phyloP scores from a whole-genome alignment of 31 red algal genomes.

The Odonthalia washingtoniensis region DNA sequence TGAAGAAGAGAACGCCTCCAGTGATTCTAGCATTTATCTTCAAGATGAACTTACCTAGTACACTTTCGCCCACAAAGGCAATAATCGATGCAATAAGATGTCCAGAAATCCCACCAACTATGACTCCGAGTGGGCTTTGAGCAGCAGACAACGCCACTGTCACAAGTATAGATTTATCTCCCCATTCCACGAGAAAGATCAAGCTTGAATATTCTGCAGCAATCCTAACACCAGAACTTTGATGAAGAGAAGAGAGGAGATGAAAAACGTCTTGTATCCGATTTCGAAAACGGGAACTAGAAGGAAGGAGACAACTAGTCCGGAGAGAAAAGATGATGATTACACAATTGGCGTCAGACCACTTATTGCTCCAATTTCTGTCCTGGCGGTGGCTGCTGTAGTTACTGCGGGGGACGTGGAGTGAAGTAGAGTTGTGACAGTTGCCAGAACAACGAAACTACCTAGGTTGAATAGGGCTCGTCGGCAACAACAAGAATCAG shows the following conservation, averaged over 20 bases:
- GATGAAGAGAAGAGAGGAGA: conserved; percentile 85
- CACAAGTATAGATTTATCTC: conserved; percentile 93
- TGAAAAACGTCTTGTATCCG: conserved; percentile 98
- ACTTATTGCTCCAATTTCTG: not conserved
- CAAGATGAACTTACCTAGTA: conserved; percentile 83
- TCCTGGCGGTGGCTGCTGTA: not conserved
- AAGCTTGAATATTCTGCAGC: conserved; percentile 74
- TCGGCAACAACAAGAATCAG: too few relatives aligned
- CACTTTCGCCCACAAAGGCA: conserved; percentile 84
- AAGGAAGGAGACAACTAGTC: conserved; percentile 70
- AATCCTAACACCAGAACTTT: conserved; percentile 62
- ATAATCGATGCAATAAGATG: conserved; percentile 88
- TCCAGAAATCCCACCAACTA: conserved; percentile 84
- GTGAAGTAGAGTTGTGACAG: too few relatives aligned
- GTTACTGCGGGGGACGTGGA: too few relatives aligned
- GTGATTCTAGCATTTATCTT: conserved; percentile 77
- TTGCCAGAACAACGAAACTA: too few relatives aligned
- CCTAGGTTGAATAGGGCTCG: too few relatives aligned
- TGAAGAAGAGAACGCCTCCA: conserved; percentile 85
- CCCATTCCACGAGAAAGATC: conserved; percentile 96
- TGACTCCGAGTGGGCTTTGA: conserved; percentile 85
- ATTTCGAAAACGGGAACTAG: conserved; percentile 87
- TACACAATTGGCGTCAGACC: not conserved
- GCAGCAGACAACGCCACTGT: conserved; percentile 93
- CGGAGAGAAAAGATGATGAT: conserved; percentile 58